Percentiles rank a stretch among this genome's conserved stretches.
Evolutionary conservation across 2,329 filamentous ascomycete species (phyloP).

Genomic region (Sporothrix sp.): DNA sequence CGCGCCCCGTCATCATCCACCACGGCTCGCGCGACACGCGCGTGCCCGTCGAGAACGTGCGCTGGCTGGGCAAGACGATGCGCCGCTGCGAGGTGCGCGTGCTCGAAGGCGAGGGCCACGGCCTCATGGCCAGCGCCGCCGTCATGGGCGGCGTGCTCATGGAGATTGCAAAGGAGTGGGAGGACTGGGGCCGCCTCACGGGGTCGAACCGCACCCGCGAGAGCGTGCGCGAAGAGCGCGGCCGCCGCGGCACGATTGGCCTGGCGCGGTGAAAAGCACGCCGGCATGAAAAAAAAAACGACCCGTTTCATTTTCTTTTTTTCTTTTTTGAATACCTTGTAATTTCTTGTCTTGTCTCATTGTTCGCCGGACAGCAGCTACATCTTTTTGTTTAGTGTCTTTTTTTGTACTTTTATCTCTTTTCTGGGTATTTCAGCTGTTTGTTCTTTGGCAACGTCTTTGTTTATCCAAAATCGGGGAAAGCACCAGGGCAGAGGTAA

Average conservation of each 20-base stretch:
- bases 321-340: not conserved
- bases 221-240: conserved; percentile 18
- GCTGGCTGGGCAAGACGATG: conserved; percentile 89
- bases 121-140: conserved; percentile 83
- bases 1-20: conserved; percentile 81
- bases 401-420: not conserved
- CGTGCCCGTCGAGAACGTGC: conserved; percentile 89
- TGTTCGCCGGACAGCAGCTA: not conserved
- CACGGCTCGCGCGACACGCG: conserved; percentile 85
- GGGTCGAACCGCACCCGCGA: conserved; percentile 21
- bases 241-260: conserved; percentile 22
- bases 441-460: not conserved
- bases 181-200: conserved; percentile 65
- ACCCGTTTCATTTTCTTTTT: not conserved
- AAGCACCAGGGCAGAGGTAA: not conserved
- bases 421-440: not conserved
- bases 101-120: conserved; percentile 84
- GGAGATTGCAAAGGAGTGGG: conserved; percentile 92
- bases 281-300: not conserved
- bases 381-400: not conserved
- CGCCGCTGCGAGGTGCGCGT: conserved; percentile 14
- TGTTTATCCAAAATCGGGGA: not conserved
- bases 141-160: conserved; percentile 94
- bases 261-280: conserved; percentile 16
- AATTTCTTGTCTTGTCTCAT: not conserved